phyloP scores from a whole-genome alignment of 768 basidiomycete species.

The Trametes elegans region DNA sequence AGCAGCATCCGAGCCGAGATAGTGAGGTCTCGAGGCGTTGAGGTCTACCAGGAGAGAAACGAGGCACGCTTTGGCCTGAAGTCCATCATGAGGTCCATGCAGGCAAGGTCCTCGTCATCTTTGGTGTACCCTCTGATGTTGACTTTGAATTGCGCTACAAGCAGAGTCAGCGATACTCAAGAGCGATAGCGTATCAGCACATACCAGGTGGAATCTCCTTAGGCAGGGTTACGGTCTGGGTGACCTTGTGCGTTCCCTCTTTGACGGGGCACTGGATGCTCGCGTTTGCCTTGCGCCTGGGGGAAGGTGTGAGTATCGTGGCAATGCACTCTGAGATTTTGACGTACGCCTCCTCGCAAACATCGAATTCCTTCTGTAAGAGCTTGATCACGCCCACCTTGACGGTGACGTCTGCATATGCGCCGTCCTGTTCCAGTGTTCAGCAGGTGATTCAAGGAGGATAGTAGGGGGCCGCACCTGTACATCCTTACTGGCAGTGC shows the following conservation, averaged over 20 bases:
- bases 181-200: conserved; percentile 7
- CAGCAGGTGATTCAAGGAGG: not conserved
- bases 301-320: not conserved
- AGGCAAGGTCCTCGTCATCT: conserved; percentile 74
- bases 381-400: conserved; percentile 94
- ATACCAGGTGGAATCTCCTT: conserved; percentile 85
- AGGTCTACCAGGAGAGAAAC: conserved; percentile 28
- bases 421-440: conserved; percentile 65
- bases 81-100: conserved; percentile 76
- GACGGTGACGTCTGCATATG: conserved; percentile 85
- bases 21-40: not conserved
- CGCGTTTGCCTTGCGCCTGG: conserved; percentile 71
- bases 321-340: not conserved
- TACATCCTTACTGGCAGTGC: conserved; percentile 53
- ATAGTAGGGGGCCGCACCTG: conserved; percentile 64
- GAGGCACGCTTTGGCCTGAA: conserved; percentile 49
- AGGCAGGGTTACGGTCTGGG: conserved; percentile 83
- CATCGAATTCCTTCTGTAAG: conserved; percentile 78
- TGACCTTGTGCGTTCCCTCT: conserved; percentile 65
- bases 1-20: not conserved
- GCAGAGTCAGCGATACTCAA: conserved; percentile 1
- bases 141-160: conserved; percentile 80
- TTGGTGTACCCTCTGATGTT: conserved; percentile 65
- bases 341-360: conserved; percentile 95
- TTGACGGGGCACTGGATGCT: conserved; percentile 83